Evolutionary conservation across 257 asterid genomes (phyloP).

Genomic region (Nicotiana knightiana): DNA sequence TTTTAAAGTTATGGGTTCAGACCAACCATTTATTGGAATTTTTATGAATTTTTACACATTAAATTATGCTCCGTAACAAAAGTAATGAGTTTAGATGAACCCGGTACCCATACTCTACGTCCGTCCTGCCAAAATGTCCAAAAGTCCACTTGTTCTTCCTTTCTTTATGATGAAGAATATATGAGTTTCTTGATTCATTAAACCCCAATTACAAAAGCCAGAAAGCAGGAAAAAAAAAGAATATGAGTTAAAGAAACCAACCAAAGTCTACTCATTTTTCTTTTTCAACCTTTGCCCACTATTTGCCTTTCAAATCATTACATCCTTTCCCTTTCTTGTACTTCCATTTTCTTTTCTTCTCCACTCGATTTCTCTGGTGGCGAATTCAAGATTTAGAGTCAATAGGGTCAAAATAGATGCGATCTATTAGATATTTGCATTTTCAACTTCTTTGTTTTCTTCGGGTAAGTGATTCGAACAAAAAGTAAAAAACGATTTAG

Average conservation of each 20-base stretch:
- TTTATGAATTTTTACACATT: too few relatives aligned
- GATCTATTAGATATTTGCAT: not conserved
- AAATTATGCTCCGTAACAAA: too few relatives aligned
- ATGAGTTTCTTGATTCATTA: constrained; percentile 18
- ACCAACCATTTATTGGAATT: too few relatives aligned
- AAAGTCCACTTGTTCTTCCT: not conserved
- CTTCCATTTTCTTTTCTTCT: constrained; percentile 11
- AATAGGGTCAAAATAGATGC: not conserved
- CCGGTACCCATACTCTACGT: too few relatives aligned
- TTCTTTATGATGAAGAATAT: constrained; percentile 16
- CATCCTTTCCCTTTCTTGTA: constrained; percentile 22
- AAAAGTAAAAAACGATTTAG: not conserved
- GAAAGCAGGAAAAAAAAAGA: constrained; percentile 4
- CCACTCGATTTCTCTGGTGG: not conserved
- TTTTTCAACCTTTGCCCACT: constrained; percentile 3
- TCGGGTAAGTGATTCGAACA: not conserved
- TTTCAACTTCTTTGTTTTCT: not conserved
- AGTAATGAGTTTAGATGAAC: too few relatives aligned
- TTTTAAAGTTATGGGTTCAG: too few relatives aligned
- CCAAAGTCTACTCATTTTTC: constrained; percentile 19
- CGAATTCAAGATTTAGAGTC: not conserved
- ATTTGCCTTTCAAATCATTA: constrained; percentile 25
- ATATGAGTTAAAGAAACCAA: not conserved
- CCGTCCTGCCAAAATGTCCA: constrained; percentile 1
- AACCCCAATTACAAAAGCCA: constrained; percentile 16